phyloP scores from a whole-genome alignment of 352 stramenopile genomes.

The Pythium folliculosum region DNA sequence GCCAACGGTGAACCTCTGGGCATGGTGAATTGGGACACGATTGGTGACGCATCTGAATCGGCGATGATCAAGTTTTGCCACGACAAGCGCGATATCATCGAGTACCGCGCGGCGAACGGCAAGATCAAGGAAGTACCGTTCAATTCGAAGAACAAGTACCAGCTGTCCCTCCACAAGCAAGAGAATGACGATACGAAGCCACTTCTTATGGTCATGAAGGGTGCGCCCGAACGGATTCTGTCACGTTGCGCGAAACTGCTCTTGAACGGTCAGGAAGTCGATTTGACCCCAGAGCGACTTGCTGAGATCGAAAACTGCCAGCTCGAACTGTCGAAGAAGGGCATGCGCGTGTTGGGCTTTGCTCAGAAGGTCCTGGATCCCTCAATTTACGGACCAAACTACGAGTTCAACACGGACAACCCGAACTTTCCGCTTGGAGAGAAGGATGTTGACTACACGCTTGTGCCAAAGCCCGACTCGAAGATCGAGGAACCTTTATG shows the following conservation, averaged over 20 bases:
- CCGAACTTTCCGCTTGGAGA: conserved; percentile 84
- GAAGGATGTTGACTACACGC: conserved; percentile 81
- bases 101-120: conserved; percentile 58
- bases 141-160: conserved; percentile 89
- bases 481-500: conserved; percentile 80
- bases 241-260: conserved; percentile 78
- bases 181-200: conserved; percentile 68
- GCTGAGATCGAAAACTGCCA: conserved; percentile 51
- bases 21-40: conserved; percentile 65
- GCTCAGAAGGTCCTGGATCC: conserved; percentile 56
- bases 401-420: conserved; percentile 81
- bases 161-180: conserved; percentile 82
- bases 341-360: conserved; percentile 65
- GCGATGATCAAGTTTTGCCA: conserved; percentile 89
- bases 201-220: conserved; percentile 92
- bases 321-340: conserved; percentile 59
- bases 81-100: conserved; percentile 69
- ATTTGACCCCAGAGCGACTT: conserved; percentile 92
- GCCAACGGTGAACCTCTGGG: conserved; percentile 45
- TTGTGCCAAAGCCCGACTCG: conserved; percentile 61
- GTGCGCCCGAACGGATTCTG: conserved; percentile 95
- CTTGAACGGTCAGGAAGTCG: conserved; percentile 57
- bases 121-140: conserved; percentile 87
- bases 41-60: conserved; percentile 78
- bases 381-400: conserved; percentile 40